Base-by-base conservation (phyloP, 1,284 basidiomycete genomes). In the Anthracocystis panici-leucophaei region DNA sequence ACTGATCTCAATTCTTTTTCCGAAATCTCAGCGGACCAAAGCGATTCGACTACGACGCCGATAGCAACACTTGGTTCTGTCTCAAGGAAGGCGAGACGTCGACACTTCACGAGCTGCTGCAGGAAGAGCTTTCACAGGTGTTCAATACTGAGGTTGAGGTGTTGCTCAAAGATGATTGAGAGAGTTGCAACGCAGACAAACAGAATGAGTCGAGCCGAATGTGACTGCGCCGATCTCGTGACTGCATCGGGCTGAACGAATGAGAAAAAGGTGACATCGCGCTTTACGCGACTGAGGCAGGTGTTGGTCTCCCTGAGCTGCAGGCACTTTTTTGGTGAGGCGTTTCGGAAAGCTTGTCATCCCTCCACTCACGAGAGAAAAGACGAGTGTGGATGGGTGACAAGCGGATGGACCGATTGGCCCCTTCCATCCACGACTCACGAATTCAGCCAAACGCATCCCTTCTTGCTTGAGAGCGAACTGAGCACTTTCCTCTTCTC, bases 21-120 rank as follows among this genome's bases (percentile, higher is more conserved):
- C 21, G 12, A 20, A 33, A 3, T 12, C 57, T 44, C 70, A 83
- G 82, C 46, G 83, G 83, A 8, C 83, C 83, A 0, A 83, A 84
- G 54, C 74, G 83, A 27, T 84, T 84, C 61, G 82, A 84, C 58
- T 84, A 80, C 64, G 80, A 83, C 40, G 60, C 48, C 4, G 51
- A 68, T 14, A 61, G 65, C 41, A 59, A 75, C 12, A 62, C 64
- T 2, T 84, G 82, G 82, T 81, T 83, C 70, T 80, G 76, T 18
- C 55, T 58, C 63, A 82, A 81, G 57, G 82, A 83, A 29, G 80
- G 77, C 18, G 57, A 80, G 56, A 59, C 65, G 0, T 70, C 59
- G 44, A 72, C 70, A 5, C 66, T 84, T 1, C 52, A 81, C 50
- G 69, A 78, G 29, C 62, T 84, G 11, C 57, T 84, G 6, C 65